Evolutionary conservation across 306 rosid genomes (phyloP), one percentile per base, ranked within the genome.

Genomic region (Purshia tridentata): DNA sequence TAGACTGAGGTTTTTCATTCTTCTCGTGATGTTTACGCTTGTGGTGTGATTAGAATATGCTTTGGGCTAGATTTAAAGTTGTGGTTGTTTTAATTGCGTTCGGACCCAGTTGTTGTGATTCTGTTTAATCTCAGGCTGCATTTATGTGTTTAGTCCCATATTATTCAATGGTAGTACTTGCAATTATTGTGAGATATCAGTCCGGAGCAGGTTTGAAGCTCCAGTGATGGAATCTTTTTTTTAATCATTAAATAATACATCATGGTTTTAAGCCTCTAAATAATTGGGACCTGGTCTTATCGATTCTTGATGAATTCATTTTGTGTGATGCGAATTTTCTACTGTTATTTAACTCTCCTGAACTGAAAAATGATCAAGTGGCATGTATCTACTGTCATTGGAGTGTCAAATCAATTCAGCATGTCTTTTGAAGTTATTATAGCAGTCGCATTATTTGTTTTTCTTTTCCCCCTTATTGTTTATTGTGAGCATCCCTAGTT

Each of bases 101-200:
- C 65, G 2, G 57, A 22, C 56, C 20, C n/a, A 35, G 23, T 68
- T 49, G 40, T 20, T 14, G 53, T 51, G 47, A 20, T 4, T 23
- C 6, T 39, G 51, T 39, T 35, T 49, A 54, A 58, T 47, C 56
- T 2, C 15, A 14, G 22, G 41, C 37, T 75, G 22, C 1, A 49
- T 40, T 44, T 22, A 49, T 29, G 10, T 13, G 44, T 42, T 2
- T 50, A 48, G 42, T 70, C 13, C 37, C 16, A 51, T 7, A 14
- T 22, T 66, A 29, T 59, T 58, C 35, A 60, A 69, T 70, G 64
- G 7, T 20, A 6, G 20, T 68, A 15, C 50, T 50, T 76, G 18
- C 22, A 22, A 37, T 37, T 76, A 40, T 4, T 54, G 56, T 57
- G 44, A 23, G n/a, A 14, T 29, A 8, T 73, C 1, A 9, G 9